Evolutionary conservation across 2,329 filamentous ascomycete species (phyloP).

Genomic region (Penicillium sp.): DNA sequence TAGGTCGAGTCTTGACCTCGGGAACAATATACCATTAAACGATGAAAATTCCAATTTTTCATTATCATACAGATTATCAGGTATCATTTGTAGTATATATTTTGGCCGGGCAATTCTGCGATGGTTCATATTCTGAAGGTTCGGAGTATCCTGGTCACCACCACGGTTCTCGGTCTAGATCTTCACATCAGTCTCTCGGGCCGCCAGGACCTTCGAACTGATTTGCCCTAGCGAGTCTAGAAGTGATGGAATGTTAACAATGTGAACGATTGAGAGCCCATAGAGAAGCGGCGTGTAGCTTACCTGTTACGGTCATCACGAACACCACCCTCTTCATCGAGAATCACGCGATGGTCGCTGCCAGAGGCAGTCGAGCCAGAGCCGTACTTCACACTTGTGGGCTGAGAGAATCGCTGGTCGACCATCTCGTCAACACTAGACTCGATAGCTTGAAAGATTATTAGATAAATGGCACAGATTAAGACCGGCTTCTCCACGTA

Average conservation of each 20-base stretch:
- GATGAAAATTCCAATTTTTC: background rate
- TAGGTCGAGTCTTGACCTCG: background rate
- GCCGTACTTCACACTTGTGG: conserved; percentile 40
- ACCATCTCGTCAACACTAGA: conserved; percentile 45
- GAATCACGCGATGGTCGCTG: conserved; percentile 43
- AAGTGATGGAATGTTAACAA: conserved; percentile 1
- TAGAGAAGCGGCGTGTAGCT: conserved; percentile 8
- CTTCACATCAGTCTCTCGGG: conserved; percentile 37
- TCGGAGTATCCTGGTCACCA: conserved; percentile 24
- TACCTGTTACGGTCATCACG: conserved; percentile 41
- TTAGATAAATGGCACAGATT: background rate
- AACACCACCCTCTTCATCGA: conserved; percentile 44
- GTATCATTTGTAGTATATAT: conserved; percentile 13
- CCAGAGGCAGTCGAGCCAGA: conserved; percentile 34
- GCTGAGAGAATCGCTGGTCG: conserved; percentile 39
- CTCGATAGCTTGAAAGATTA: conserved; percentile 33
- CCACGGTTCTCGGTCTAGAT: conserved; percentile 26
- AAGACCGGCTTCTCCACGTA: conserved; percentile 22
- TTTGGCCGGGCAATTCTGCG: conserved; percentile 19
- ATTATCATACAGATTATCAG: conserved; percentile 10
- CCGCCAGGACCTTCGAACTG: conserved; percentile 40
- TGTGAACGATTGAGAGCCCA: background rate
- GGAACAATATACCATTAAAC: background rate
- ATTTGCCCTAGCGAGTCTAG: conserved; percentile 36
- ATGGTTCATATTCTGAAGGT: conserved; percentile 25